These are phyloP conservation scores for Cerioporus squamosus DNA, from an alignment of 1,284 basidiomycete species.

Conservation along the genomic window DNA sequence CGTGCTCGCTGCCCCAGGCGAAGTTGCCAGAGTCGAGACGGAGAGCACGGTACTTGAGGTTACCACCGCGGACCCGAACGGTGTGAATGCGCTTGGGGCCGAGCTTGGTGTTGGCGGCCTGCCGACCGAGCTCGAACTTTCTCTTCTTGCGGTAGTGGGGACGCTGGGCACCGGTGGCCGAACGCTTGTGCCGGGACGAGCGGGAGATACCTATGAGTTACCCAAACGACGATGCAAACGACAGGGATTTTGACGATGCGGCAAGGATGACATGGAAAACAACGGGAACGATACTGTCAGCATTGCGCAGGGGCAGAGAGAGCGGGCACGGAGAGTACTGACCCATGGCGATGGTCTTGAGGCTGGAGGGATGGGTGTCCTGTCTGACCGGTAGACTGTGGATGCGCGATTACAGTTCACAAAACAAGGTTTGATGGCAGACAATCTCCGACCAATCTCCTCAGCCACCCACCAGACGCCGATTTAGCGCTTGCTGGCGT, in stretches of 20 bases:
- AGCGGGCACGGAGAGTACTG: conserved; percentile 28
- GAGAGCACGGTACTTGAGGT: conserved; percentile 91
- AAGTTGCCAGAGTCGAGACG: conserved; percentile 96
- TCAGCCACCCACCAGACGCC: conserved; percentile 15
- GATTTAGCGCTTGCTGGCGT: neutral
- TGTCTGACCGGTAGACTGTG: conserved; percentile 31
- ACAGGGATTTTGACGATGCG: neutral
- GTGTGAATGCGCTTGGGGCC: conserved; percentile 92
- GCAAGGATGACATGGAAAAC: neutral
- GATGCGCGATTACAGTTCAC: conserved; percentile 37
- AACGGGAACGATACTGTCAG: conserved; percentile 7
- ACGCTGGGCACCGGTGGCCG: conserved; percentile 90
- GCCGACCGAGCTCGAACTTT: conserved; percentile 98
- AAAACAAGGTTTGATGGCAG: conserved; percentile 33
- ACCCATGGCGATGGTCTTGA: conserved; percentile 45
- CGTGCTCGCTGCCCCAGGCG: conserved; percentile 93
- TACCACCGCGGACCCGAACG: conserved; percentile 93
- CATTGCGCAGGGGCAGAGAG: neutral
- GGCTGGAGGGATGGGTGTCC: conserved; percentile 36
- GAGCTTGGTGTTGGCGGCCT: conserved; percentile 94
- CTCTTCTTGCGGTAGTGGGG: conserved; percentile 98
- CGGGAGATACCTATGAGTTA: conserved; percentile 83
- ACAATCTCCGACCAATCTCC: conserved; percentile 27
- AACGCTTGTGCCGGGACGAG: conserved; percentile 94
- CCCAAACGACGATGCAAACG: neutral